A percentile compares a stretch with the other conserved stretches of the same genome.
phyloP scores from a whole-genome alignment of 805 yeast species.

The Yarrowia sp. region DNA sequence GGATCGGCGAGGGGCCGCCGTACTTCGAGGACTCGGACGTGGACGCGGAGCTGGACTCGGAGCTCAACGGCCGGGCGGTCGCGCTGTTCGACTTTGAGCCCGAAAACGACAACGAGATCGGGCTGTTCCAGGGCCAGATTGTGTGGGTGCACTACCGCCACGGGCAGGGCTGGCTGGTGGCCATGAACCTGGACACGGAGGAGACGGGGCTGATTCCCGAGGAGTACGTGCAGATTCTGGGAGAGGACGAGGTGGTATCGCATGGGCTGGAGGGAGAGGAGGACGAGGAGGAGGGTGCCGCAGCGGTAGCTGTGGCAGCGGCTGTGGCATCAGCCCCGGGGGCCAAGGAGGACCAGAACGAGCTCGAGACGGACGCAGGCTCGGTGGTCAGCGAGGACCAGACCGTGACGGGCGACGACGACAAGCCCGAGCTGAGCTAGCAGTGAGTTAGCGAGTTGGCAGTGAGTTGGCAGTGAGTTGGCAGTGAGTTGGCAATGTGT shows the following conservation, averaged over 20 bases:
- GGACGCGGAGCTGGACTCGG: conserved; percentile 39
- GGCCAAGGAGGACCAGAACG: not conserved
- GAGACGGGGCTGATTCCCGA: conserved; percentile 94
- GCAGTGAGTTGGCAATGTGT: no score
- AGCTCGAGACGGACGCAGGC: conserved; percentile 6
- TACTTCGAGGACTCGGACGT: conserved; percentile 31
- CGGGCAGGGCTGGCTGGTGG: conserved; percentile 99
- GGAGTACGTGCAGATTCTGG: conserved; percentile 67
- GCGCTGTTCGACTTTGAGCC: conserved; percentile 89
- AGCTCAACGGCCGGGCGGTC: conserved; percentile 63
- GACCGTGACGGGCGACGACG: conserved; percentile 12
- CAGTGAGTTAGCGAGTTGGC: no score
- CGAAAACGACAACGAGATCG: conserved; percentile 90
- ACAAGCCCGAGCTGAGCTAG: not conserved
- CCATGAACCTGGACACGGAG: conserved; percentile 68
- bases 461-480: no score
- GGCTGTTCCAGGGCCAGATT: conserved; percentile 72
- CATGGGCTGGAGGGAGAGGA: conserved; percentile 19
- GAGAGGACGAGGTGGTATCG: conserved; percentile 26
- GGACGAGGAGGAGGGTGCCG: conserved; percentile 13
- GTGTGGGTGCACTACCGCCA: conserved; percentile 86
- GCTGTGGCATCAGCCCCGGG: not conserved
- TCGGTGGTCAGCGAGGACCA: conserved; percentile 6
- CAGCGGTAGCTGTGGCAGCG: not conserved
- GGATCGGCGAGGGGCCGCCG: conserved; percentile 26